These are phyloP conservation scores for Schizophyllum commune DNA, from an alignment of 1,284 basidiomycete species.

Conservation along the genomic window DNA sequence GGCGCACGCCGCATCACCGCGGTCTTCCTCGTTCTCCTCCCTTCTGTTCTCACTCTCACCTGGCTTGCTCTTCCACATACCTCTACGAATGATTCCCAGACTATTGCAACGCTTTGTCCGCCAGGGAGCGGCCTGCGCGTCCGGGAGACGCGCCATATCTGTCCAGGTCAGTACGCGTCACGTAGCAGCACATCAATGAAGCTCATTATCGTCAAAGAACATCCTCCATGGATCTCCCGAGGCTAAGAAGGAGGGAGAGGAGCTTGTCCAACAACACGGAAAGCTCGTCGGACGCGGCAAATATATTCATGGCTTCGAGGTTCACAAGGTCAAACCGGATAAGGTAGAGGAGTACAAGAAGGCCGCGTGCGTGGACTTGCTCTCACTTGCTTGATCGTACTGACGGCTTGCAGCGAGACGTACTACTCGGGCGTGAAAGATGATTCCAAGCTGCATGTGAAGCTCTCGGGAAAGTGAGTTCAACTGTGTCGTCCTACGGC, in stretches of 20 bases:
- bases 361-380: conserved; percentile 56
- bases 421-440: conserved; percentile 77
- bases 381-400: conserved; percentile 3
- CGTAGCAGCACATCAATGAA: conserved; percentile 4
- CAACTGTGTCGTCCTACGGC: neutral
- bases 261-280: conserved; percentile 74
- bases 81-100: neutral
- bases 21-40: neutral
- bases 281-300: conserved; percentile 80
- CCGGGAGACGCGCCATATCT: neutral
- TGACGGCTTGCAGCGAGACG: conserved; percentile 45
- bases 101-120: neutral
- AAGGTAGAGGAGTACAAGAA: conserved; percentile 76
- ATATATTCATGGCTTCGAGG: conserved; percentile 83
- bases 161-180: neutral
- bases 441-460: conserved; percentile 68
- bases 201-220: conserved; percentile 29
- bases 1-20: neutral
- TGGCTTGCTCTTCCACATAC: neutral
- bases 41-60: neutral
- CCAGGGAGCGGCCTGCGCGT: neutral
- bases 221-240: conserved; percentile 73
- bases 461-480: conserved; percentile 66
- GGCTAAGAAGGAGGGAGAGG: conserved; percentile 76
- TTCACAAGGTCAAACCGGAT: conserved; percentile 58